phyloP scores from a whole-genome alignment of 1,284 basidiomycete genomes.

The Ganoderma sinense region DNA sequence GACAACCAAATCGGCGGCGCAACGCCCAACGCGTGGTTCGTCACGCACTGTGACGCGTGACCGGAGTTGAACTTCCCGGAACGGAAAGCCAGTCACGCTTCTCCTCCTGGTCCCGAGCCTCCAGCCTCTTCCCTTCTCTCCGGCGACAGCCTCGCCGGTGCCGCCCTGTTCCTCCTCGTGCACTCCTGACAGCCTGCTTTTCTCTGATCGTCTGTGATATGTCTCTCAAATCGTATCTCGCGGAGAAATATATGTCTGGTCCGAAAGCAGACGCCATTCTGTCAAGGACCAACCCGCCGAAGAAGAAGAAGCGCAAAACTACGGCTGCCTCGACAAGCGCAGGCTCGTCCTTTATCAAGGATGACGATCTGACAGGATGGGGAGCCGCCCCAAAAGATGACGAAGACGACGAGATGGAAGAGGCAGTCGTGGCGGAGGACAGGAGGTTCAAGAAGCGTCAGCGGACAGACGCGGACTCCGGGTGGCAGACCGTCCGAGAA shows the following conservation, averaged over 20 bases:
- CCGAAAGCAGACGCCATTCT: slow-evolving; percentile 97
- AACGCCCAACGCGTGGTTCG: slow-evolving; percentile 4
- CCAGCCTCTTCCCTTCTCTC: not conserved
- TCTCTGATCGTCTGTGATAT: slow-evolving; percentile 4
- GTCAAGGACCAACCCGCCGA: slow-evolving; percentile 68
- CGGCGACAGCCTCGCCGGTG: not conserved
- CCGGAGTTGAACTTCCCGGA: slow-evolving; percentile 2
- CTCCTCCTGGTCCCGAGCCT: not conserved
- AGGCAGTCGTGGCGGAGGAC: slow-evolving; percentile 73
- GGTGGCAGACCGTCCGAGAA: slow-evolving; percentile 65
- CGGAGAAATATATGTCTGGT: slow-evolving; percentile 94
- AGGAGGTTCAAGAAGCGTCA: slow-evolving; percentile 81
- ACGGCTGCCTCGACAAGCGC: slow-evolving; percentile 40
- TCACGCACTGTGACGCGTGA: slow-evolving; percentile 2
- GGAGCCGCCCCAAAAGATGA: slow-evolving; percentile 57
- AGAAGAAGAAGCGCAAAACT: slow-evolving; percentile 81
- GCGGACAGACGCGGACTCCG: slow-evolving; percentile 52
- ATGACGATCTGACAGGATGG: slow-evolving; percentile 75
- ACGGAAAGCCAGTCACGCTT: not conserved
- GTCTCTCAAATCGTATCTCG: slow-evolving; percentile 74
- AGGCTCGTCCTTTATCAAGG: slow-evolving; percentile 54
- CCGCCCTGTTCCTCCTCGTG: not conserved
- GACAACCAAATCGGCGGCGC: slow-evolving; percentile 12
- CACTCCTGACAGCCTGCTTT: not conserved
- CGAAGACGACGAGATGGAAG: slow-evolving; percentile 57